Conservation (phyloP, 805 yeast species). For the Candida ipomoeae region DNA sequence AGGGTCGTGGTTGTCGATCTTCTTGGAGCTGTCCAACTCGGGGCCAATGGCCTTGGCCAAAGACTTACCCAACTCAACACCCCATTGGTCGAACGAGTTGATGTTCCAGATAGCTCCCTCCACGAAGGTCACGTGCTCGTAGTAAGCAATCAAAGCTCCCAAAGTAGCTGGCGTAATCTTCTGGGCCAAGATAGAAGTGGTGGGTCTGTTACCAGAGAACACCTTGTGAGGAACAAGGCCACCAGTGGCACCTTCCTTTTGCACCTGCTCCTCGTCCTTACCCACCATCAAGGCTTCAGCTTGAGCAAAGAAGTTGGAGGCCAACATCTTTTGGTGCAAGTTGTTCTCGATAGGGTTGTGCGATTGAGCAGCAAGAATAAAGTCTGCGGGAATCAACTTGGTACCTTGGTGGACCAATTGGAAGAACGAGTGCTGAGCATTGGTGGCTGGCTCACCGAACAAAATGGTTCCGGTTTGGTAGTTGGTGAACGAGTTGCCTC, state of each 20-base stretch:
- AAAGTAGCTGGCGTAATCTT: conserved; percentile 94
- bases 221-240: conserved; percentile 90
- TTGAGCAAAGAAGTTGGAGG: conserved; percentile 98
- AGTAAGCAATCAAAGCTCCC: conserved; percentile 95
- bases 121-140: conserved; percentile 94
- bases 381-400: conserved; percentile 94
- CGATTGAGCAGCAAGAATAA: conserved; percentile 93
- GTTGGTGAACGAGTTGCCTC: conserved; percentile 85
- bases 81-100: conserved; percentile 99
- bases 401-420: conserved; percentile 99
- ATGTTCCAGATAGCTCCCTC: conserved; percentile 99
- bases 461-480: conserved; percentile 94
- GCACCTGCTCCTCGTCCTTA: conserved; percentile 77
- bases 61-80: conserved; percentile 97
- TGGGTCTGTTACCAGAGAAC: conserved; percentile 98
- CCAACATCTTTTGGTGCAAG: conserved; percentile 95
- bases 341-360: conserved; percentile 95
- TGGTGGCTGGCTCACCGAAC: conserved; percentile 98
- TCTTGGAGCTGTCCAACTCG: conserved; percentile 65
- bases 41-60: conserved; percentile 93
- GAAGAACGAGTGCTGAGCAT: conserved; percentile 99
- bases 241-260: conserved; percentile 85
- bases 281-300: conserved; percentile 98
- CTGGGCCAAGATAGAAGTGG: conserved; percentile 94
- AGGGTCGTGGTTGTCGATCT: conserved; percentile 71